Evolutionary conservation across 208 protist genomes (phyloP).

Genomic region (Trypanosoma mega): DNA sequence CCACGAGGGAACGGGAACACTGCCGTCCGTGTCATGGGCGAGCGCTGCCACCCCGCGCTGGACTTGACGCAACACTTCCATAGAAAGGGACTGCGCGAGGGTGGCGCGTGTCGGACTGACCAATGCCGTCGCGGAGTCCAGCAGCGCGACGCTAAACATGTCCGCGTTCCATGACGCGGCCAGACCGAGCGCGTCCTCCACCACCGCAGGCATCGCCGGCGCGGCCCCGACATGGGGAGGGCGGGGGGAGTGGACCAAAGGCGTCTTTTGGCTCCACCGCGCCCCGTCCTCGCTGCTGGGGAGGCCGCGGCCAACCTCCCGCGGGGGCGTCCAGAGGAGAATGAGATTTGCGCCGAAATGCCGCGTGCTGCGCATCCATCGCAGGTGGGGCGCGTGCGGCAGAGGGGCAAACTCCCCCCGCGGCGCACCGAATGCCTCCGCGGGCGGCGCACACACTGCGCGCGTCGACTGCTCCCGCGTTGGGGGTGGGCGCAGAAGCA

Average conservation of each 20-base stretch:
- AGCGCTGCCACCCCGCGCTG: constrained; percentile 47
- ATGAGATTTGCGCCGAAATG: constrained; percentile 69
- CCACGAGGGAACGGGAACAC: too few species aligned
- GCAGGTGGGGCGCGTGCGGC: constrained; percentile 34
- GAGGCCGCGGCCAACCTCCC: too few species aligned
- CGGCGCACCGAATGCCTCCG: background rate
- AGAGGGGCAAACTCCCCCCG: constrained; percentile 35
- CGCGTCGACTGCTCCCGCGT: constrained; percentile 11
- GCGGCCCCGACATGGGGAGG: too few species aligned
- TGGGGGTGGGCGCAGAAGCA: constrained; percentile 30
- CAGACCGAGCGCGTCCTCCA: constrained; percentile 69
- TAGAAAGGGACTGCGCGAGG: constrained; percentile 30
- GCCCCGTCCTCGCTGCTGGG: too few species aligned
- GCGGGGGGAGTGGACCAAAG: too few species aligned
- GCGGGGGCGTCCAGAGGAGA: constrained; percentile 43
- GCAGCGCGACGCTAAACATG: constrained; percentile 74
- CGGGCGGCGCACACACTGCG: constrained; percentile 22
- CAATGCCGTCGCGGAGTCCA: constrained; percentile 20
- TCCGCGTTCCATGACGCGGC: constrained; percentile 72
- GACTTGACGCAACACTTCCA: constrained; percentile 63
- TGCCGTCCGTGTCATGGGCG: constrained; percentile 44
- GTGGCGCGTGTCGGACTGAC: background rate
- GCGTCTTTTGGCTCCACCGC: too few species aligned
- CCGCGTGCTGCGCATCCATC: constrained; percentile 55
- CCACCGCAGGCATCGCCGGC: constrained; percentile 10